Conservation (phyloP, 495 filamentous ascomycete species). For the Penicillium roqueforti region DNA sequence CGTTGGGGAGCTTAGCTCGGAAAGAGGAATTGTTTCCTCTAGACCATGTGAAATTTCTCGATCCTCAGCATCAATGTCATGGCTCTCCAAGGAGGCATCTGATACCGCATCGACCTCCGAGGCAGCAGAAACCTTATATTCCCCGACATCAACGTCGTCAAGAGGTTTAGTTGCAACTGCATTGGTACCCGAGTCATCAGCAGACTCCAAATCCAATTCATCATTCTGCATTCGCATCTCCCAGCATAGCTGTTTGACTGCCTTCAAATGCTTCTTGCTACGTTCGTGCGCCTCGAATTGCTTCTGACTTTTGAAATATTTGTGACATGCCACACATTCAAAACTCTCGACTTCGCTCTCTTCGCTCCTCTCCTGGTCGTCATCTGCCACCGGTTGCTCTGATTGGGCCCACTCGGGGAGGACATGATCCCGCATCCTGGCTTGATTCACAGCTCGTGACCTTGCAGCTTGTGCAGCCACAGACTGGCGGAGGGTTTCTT, state of each 20-base stretch:
- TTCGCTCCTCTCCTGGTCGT: slow-evolving; percentile 56
- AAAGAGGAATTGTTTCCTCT: background rate
- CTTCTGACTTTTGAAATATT: slow-evolving; percentile 89
- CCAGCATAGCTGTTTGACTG: slow-evolving; percentile 68
- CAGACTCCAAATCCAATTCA: slow-evolving; percentile 28
- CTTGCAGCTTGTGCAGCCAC: slow-evolving; percentile 80
- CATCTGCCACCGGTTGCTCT: slow-evolving; percentile 44
- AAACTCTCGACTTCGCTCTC: slow-evolving; percentile 55
- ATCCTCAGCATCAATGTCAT: background rate
- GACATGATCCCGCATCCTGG: slow-evolving; percentile 60
- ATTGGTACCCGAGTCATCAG: background rate
- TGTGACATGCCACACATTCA: slow-evolving; percentile 89
- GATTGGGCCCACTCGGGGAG: slow-evolving; percentile 76
- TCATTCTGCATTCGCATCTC: slow-evolving; percentile 80
- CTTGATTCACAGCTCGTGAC: slow-evolving; percentile 73
- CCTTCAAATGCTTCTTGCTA: slow-evolving; percentile 92
- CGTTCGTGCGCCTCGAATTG: slow-evolving; percentile 92
- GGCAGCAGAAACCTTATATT: background rate
- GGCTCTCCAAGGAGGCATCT: background rate
- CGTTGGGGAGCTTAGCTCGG: background rate
- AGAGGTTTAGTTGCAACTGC: background rate
- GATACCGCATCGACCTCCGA: background rate
- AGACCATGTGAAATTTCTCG: background rate
- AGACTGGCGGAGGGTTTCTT: slow-evolving; percentile 72
- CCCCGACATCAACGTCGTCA: background rate